Base-by-base conservation (phyloP, 768 basidiomycete genomes). In the Tulasnella sp. region DNA sequence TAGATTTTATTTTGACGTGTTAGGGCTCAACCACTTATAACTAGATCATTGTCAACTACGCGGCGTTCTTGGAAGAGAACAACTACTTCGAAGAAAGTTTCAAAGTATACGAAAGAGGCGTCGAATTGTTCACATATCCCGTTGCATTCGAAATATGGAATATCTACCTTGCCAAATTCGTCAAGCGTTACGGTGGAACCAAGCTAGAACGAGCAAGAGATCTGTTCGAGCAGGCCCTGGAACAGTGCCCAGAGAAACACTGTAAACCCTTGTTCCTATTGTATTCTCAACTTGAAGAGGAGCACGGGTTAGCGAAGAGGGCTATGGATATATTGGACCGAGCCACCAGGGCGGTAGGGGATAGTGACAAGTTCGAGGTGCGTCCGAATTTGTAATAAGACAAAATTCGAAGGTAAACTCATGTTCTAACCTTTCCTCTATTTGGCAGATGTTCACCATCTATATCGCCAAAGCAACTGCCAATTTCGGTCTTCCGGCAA, bases 61-160 rank as follows among this genome's bases (percentile, higher is more conserved):
- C 95, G 2, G 78, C 84, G 3, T 99, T 98, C 74, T 68, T 99
- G 42, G 93, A 98, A 63, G 93, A 96, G 63, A 93, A 96, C 67
- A 78, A 90, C 58, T 99, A 98, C 67, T 99, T 85, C 66, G 95
- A 99, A 59, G 95, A 98, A 60, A 89, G 88, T 65, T 99, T 98
- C 78, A 95, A 91, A 76, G 87, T 82, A 59, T 99, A 96, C 63
- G 95, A 98, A 64, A 81, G 92, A 22, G 95, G 95, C 41, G 89
- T 93, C 8, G 93, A 98, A 57, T 69, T 98, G 27, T 98, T 98
- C 71, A 93, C 92, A 7, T 98, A 88, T 73, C 95, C 95, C 0
- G 80, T 98, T 55, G 92, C 90, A 3, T 98, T 96, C 65, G 95
- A 99, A 67, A 81, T 99, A 57, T 98, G 95, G 93, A 98, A 99